Evolutionary conservation across 768 basidiomycete genomes (phyloP), one percentile per base, ranked within the genome.

Genomic region (Boletus huronensis): DNA sequence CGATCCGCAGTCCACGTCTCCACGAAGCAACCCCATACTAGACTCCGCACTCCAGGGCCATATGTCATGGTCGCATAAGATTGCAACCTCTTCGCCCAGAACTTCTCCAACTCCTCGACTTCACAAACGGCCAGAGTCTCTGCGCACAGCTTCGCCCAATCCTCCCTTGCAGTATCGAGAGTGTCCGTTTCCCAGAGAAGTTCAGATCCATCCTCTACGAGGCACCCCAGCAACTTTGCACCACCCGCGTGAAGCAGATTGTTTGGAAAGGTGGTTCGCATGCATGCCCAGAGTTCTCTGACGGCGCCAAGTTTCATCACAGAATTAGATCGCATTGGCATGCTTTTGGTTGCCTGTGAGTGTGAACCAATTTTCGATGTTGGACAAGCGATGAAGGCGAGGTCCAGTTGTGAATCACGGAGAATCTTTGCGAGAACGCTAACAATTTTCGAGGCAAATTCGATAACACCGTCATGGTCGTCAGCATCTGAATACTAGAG

Each of bases 91-190:
- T 52, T 58, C 35, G 48, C 41, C 84, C 85, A 87, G 64, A 89
- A 88, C 28, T 66, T 73, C 48, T 74, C 70, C 55, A 85, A 57
- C n/a, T 73, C 69, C 7, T 77, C 73, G 3, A 68, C 58, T 46
- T 82, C 80, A 53, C 80, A 82, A 19, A 77, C 67, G 9, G 75
- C 68, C 29, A 81, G 55, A 7, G 79, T 74, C 48, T 87, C 84
- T 10, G 82, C 76, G 54, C 83, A 85, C 0, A 90, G 65, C 16
- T 64, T 70, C 2, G 82, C 78, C 89, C 89, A 91, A 36, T 79
- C 74, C 17, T 66, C 69, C 45, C 79, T 75, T 11, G 82, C 77
- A 29, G 75, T 70, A 35, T 79, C 74, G 2, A 73, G 70, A 17
- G 70, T 63, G 38, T 77, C 76, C 19, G 77, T 72, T 46, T 77